Evolutionary conservation across 2,329 filamentous ascomycete species (phyloP), one percentile per base, ranked within the genome.

Genomic region (Aureobasidium sp.): DNA sequence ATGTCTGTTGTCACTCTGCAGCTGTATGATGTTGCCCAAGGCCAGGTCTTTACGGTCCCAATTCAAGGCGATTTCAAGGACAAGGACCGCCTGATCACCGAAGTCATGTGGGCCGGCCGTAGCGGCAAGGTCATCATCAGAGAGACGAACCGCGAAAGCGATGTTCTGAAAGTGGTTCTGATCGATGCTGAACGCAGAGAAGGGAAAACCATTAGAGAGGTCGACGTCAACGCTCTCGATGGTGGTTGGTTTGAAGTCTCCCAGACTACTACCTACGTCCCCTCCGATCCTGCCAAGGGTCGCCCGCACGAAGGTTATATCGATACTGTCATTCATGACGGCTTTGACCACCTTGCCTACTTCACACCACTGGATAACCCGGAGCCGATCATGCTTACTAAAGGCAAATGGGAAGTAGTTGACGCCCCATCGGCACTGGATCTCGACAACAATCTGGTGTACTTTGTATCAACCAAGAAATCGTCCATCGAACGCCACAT

Each of bases 211-310:
- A 83, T 96, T 42, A 79, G 91, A 58, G 85, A 83, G 17, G 79
- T 88, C 44, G 83, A 98, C 67, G 82, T 96, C 44, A 80, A 83
- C 59, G 78, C 85, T 54, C 76, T 96, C n/a, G 93, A 98, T 66
- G 90, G 90, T 19, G 94, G 93, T 29, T 98, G 93, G 93, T 91
- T 96, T 62, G 93, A 98, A 70, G 88, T 95, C 37, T 88, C 89
- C 1, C 85, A 95, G 62, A 81, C 85, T 37, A 95, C 90, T 3
- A 83, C 76, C 12, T 97, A 86, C 64, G 84, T 98, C 54, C 93
- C 93, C 2, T 87, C 89, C 3, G 88, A 96, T 66, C 79, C 86
- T 19, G 68, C 72, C 10, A 88, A 87, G 57, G 88, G 87, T 12
- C 59, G 66, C 30, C 75, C 80, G 2, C 70, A 91, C 4, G 90